Evolutionary conservation across 106 monocot genomes (phyloP).

Genomic region (Hemerocallis citrina): DNA sequence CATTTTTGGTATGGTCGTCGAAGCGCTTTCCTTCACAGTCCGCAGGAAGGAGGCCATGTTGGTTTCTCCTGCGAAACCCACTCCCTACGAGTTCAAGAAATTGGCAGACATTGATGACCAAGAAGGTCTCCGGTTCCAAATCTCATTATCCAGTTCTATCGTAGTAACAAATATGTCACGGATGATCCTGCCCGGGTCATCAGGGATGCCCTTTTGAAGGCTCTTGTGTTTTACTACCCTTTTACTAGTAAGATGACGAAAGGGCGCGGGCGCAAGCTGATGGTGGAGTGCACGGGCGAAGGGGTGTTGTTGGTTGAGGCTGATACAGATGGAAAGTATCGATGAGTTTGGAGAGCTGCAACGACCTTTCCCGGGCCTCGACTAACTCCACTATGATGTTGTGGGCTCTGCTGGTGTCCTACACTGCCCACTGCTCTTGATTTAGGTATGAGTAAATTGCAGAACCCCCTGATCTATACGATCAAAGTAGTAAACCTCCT

Average conservation of each 20-base stretch:
- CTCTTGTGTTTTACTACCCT: slow-evolving; percentile 64
- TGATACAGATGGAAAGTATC: slow-evolving; percentile 47
- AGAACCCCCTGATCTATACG: too few species aligned
- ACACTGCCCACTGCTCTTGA: slow-evolving; percentile 32
- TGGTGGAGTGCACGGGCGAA: slow-evolving; percentile 71
- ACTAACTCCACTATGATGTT: slow-evolving; percentile 42
- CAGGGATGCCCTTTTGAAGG: slow-evolving; percentile 32
- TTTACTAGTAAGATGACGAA: slow-evolving; percentile 56
- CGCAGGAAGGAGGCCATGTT: slow-evolving; percentile 15
- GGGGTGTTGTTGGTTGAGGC: slow-evolving; percentile 74
- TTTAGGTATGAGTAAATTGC: too few species aligned
- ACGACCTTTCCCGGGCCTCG: slow-evolving; percentile 55
- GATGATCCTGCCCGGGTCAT: slow-evolving; percentile 37
- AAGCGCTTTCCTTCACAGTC: slow-evolving; percentile 32
- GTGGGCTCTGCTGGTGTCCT: slow-evolving; percentile 30
- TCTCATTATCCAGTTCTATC: slow-evolving; percentile 36
- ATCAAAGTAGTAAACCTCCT: too few species aligned
- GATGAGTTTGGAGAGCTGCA: slow-evolving; percentile 43
- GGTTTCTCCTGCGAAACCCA: slow-evolving; percentile 20
- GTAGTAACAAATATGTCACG: not conserved
- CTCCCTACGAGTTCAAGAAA: slow-evolving; percentile 29
- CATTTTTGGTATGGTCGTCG: too few species aligned
- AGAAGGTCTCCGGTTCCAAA: slow-evolving; percentile 34
- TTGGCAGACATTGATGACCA: slow-evolving; percentile 47
- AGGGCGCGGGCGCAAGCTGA: slow-evolving; percentile 28